phyloP scores from a whole-genome alignment of 192 early-diverging fungal species.

The Coemansia aciculifera region DNA sequence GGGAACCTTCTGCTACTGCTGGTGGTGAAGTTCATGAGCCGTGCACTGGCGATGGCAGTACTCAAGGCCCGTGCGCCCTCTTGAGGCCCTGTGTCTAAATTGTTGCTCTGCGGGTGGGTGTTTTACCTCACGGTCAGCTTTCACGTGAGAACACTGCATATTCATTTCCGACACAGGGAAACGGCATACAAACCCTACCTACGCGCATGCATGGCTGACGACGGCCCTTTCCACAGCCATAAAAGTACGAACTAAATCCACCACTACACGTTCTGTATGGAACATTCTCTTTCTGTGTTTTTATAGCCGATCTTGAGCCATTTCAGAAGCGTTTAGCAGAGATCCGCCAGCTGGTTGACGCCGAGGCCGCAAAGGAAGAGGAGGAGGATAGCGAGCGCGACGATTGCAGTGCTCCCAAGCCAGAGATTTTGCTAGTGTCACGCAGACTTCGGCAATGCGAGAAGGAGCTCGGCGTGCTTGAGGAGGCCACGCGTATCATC shows the following conservation, averaged over 20 bases:
- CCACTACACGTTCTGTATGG: background rate
- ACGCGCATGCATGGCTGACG: background rate
- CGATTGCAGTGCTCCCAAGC: constrained; percentile 3
- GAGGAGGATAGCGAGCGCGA: constrained; percentile 10
- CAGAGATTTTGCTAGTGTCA: constrained; percentile 45
- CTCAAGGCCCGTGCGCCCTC: background rate
- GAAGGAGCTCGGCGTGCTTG: constrained; percentile 46
- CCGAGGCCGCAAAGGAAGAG: constrained; percentile 38
- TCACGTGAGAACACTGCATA: background rate
- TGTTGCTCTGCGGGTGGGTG: background rate
- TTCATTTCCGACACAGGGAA: constrained; percentile 22
- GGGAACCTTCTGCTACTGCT: background rate
- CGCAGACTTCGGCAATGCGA: constrained; percentile 56
- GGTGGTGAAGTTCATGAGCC: background rate
- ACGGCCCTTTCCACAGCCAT: background rate
- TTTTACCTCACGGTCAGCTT: background rate
- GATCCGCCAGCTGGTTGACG: constrained; percentile 60
- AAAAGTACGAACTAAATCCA: background rate
- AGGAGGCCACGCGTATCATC: constrained; percentile 62
- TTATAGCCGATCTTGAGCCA: constrained; percentile 61
- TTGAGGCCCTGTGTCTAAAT: background rate
- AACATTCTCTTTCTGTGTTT: background rate
- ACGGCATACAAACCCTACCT: background rate
- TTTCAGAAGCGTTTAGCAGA: constrained; percentile 61
- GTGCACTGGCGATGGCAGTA: background rate